Evolutionary conservation across 169 alveolate genomes (phyloP).

Genomic region (Theileria orientalis): DNA sequence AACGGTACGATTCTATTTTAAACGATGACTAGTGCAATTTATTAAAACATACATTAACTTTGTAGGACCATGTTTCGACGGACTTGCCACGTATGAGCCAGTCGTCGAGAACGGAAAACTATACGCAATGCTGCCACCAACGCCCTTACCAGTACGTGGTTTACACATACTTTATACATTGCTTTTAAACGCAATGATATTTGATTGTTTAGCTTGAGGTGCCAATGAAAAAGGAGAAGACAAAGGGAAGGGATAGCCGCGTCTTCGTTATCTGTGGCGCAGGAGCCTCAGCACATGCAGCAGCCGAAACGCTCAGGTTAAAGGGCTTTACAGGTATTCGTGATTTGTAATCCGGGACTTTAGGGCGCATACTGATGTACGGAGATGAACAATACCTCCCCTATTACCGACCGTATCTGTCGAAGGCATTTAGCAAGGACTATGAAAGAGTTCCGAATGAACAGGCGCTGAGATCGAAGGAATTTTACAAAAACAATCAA

Average conservation of each 20-base stretch:
- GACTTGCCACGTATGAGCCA: slow-evolving; percentile 68
- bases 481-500: slow-evolving; percentile 56
- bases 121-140: slow-evolving; percentile 72
- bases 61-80: slow-evolving; percentile 72
- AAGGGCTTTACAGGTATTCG: slow-evolving; percentile 77
- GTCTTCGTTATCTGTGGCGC: slow-evolving; percentile 83
- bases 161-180: background rate
- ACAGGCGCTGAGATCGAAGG: slow-evolving; percentile 66
- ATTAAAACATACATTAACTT: background rate
- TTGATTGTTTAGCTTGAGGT: slow-evolving; percentile 24
- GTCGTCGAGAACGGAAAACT: slow-evolving; percentile 65
- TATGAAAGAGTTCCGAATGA: slow-evolving; percentile 55
- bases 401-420: slow-evolving; percentile 73
- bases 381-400: slow-evolving; percentile 70
- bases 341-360: slow-evolving; percentile 19
- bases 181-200: background rate
- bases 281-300: slow-evolving; percentile 85
- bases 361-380: slow-evolving; percentile 59
- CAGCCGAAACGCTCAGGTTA: slow-evolving; percentile 79
- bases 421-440: slow-evolving; percentile 59
- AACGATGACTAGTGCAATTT: background rate
- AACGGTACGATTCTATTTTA: slow-evolving; percentile 42
- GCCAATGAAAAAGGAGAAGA: slow-evolving; percentile 40
- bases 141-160: slow-evolving; percentile 46
- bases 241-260: slow-evolving; percentile 65